A percentile compares a stretch with the other conserved stretches of the same genome.
phyloP scores from a whole-genome alignment of 2,329 filamentous ascomycete species.

The Talaromyces piceae region DNA sequence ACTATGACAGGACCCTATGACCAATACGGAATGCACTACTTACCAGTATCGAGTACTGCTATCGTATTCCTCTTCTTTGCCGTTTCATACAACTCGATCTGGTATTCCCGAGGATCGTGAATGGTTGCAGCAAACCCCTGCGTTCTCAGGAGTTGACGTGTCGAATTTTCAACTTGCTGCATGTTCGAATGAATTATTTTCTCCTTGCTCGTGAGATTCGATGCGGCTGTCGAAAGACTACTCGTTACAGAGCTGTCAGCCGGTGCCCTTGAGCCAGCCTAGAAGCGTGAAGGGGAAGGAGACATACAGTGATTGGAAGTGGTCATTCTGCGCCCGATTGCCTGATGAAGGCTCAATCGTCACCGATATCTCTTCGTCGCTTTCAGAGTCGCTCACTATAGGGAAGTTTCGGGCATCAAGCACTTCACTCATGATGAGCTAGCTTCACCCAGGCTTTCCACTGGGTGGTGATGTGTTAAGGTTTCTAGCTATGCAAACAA shows the following conservation, averaged over 20 bases:
- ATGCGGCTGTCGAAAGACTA: conserved; percentile 37
- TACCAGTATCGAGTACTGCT: conserved; percentile 75
- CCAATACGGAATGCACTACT: neutral
- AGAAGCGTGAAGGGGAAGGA: conserved; percentile 7
- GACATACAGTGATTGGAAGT: conserved; percentile 43
- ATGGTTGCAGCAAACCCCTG: conserved; percentile 55
- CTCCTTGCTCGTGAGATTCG: conserved; percentile 32
- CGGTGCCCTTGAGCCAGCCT: too few species aligned
- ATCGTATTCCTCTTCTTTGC: conserved; percentile 83
- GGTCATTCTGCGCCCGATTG: conserved; percentile 44
- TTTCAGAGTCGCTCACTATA: conserved; percentile 22
- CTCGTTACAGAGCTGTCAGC: neutral
- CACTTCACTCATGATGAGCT: neutral
- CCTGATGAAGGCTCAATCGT: conserved; percentile 6
- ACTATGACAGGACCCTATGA: neutral
- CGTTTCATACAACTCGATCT: conserved; percentile 80
- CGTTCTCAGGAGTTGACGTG: conserved; percentile 46
- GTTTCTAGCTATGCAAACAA: neutral
- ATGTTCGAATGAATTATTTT: conserved; percentile 24
- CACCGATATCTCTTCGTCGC: conserved; percentile 19
- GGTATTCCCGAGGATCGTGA: conserved; percentile 76
- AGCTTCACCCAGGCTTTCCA: neutral
- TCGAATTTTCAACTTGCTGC: conserved; percentile 44
- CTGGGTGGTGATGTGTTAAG: neutral
- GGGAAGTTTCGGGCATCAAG: neutral